Base-by-base conservation (phyloP, 805 yeast genomes). In the Candida stauntonica region DNA sequence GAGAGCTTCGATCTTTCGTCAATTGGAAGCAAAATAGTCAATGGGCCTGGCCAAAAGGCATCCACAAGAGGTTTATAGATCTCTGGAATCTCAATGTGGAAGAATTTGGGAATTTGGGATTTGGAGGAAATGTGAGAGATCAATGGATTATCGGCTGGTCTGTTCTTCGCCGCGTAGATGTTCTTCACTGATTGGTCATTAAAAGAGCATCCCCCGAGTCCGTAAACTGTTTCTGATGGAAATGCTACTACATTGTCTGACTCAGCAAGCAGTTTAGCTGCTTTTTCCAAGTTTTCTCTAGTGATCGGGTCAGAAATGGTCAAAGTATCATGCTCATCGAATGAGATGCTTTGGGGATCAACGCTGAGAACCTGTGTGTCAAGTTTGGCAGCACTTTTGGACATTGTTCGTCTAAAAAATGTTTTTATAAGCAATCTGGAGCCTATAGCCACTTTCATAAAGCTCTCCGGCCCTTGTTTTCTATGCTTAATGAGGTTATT, bases 201-300 rank as follows among this genome's bases (percentile, higher is more conserved):
- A 35, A 86, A 64, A 0, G 95, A 85, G 3, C 89, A 81, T 1
- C 93, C 99, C 0, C 96, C 99, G 1, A 93, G 69, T 0, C 99
- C 99, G 59, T 93, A 93, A 0, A 93, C 99, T 0, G 99, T 93
- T 57, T 93, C 99, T 0, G 99, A 86, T 2, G 99, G 99, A 52
- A 93, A 89, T 0, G 91, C 98, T 12, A 93, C 88, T 0, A 81
- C 87, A 19, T 77, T 66, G 27, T 70, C 57, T 0, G 81, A 64
- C 3, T 61, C 59, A 14, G 64, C 58, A 5, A 88, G 60, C 5
- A 79, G 61, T 2, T 63, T 50, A 0, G 87, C 79, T 5, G 96
- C 97, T 15, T 61, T 61, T 9, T 60, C 36, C 2, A 88, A 61
- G 42, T 75, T 75, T 9, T 50, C 40, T 41, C 65, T 61, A 0